phyloP scores from a whole-genome alignment of 768 basidiomycete genomes.

The Amanita phalloides region DNA sequence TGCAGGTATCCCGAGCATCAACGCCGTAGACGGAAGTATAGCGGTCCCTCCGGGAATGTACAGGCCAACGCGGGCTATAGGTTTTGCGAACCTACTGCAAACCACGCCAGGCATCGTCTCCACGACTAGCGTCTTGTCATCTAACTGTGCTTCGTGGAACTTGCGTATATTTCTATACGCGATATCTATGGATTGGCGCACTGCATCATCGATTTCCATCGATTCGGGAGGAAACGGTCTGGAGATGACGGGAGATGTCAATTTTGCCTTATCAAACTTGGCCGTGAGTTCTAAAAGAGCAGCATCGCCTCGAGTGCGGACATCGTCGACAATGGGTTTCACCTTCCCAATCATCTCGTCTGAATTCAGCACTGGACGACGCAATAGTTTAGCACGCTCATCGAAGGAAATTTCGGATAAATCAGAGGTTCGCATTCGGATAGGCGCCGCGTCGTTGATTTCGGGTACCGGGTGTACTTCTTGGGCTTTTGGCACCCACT shows the following conservation, averaged over 20 bases:
- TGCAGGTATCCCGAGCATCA: slow-evolving; percentile 97
- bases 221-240: slow-evolving; percentile 69
- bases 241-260: slow-evolving; percentile 58
- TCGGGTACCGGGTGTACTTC: slow-evolving; percentile 13
- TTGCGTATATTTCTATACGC: slow-evolving; percentile 88
- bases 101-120: slow-evolving; percentile 98
- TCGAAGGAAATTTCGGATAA: slow-evolving; percentile 35
- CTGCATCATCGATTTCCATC: slow-evolving; percentile 48
- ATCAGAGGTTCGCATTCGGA: slow-evolving; percentile 70
- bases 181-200: slow-evolving; percentile 75
- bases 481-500: slow-evolving; percentile 36
- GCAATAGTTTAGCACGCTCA: slow-evolving; percentile 62
- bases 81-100: slow-evolving; percentile 88
- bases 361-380: slow-evolving; percentile 81
- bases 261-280: slow-evolving; percentile 81
- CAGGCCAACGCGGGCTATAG: slow-evolving; percentile 92
- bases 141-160: slow-evolving; percentile 87
- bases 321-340: slow-evolving; percentile 85
- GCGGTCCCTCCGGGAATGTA: slow-evolving; percentile 98
- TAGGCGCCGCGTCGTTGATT: slow-evolving; percentile 23
- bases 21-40: slow-evolving; percentile 88
- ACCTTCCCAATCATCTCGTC: slow-evolving; percentile 90
- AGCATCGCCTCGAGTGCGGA: slow-evolving; percentile 73
- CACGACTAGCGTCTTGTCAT: slow-evolving; percentile 59
- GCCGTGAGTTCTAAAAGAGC: slow-evolving; percentile 85